phyloP scores from a whole-genome alignment of 2,329 filamentous ascomycete genomes.

The Macrophomina tecta region DNA sequence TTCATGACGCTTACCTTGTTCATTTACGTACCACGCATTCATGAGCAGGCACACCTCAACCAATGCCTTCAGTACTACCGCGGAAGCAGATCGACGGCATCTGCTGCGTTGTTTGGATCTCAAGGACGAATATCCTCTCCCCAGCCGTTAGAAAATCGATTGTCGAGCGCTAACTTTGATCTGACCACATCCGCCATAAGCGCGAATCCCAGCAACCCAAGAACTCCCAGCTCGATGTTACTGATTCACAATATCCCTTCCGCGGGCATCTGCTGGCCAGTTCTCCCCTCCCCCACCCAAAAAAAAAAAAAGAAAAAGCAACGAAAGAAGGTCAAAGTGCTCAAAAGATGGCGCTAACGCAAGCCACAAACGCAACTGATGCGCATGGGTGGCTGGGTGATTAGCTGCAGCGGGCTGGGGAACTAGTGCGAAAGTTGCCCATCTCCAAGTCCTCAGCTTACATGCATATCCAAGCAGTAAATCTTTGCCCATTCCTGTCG shows the following conservation, averaged over 20 bases:
- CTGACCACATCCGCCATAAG: not conserved
- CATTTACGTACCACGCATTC: not conserved
- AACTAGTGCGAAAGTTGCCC: not conserved
- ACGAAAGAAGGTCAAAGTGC: not conserved
- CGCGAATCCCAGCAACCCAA: not conserved
- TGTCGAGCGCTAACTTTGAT: too few species aligned
- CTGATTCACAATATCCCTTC: not conserved
- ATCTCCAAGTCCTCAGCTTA: not conserved
- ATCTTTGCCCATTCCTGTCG: too few species aligned
- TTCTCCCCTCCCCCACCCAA: too few species aligned
- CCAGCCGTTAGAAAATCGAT: too few species aligned
- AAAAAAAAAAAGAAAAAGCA: not conserved
- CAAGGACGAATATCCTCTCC: too few species aligned
- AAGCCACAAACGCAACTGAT: constrained; percentile 5
- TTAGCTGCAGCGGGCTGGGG: not conserved
- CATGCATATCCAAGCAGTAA: too few species aligned
- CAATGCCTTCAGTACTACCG: too few species aligned
- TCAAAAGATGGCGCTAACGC: constrained; percentile 3
- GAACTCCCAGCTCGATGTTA: not conserved
- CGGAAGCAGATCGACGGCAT: too few species aligned
- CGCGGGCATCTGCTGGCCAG: not conserved
- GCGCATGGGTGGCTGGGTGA: constrained; percentile 4
- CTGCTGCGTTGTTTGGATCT: not conserved
- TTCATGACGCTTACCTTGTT: not conserved
- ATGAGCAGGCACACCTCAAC: not conserved